Evolutionary conservation across 2,329 filamentous ascomycete genomes (phyloP), one percentile per base, ranked within the genome.

Genomic region (Stylonectria norvegica): DNA sequence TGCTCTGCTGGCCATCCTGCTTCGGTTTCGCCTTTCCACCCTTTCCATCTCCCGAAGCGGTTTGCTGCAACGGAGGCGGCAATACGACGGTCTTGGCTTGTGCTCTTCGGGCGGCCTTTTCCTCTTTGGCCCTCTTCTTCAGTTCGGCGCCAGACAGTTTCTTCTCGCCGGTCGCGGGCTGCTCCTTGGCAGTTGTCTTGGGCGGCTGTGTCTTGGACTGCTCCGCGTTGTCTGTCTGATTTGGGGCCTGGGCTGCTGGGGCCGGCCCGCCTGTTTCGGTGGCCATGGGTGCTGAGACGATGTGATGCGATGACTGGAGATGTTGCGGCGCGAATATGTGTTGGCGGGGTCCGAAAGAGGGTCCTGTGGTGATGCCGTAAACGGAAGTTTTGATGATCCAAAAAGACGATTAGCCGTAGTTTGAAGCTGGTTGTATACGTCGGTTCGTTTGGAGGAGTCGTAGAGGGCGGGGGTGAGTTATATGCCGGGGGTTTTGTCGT

Each of bases 41-140:
- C 53, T 77, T 76, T 60, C 30, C 63, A 32, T 71, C 70, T 27
- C 58, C 51, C 19, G 56, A 53, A 3, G 56, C 60, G 8, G 59
- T 54, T 56, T 66, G 64, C 47, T 57, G 66, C 49, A 40, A 63
- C 52, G 38, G 64, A 52, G 49, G 44, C 19, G 65, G 59, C 9
- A 67, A 67, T 15, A 63, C 62, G 4, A 73, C 70, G 20, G 71
- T 70, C 61, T 84, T 88, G 56, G 75, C 79, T 58, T 82, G 82
- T 34, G 86, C 88, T 69, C 91, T 78, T 46, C 88, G 77, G 33
- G 89, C 89, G 37, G 86, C 85, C 70, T 96, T 97, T 63, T 96
- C 91, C 20, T 88, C 90, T 64, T 95, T 91, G 47, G 85, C 85
- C 62, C 81, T 83, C 57, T 90, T 91, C 69, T 97, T 97, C 58